Evolutionary conservation across 495 filamentous ascomycete genomes (phyloP).

Genomic region (Penicillium paxilli): DNA sequence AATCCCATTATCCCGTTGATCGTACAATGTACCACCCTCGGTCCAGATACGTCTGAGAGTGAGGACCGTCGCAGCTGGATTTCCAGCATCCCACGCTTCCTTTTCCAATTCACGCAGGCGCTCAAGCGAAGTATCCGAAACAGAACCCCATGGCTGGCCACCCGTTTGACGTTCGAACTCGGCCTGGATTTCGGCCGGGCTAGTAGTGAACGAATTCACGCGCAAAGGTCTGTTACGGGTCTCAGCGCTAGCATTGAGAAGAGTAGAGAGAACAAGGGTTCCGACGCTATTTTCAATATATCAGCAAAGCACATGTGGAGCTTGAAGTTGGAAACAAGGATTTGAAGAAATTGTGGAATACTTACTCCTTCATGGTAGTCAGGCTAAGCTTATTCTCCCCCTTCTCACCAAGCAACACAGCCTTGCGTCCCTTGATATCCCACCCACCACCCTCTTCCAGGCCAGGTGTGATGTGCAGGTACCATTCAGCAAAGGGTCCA

Average conservation of each 20-base stretch:
- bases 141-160: constrained; percentile 46
- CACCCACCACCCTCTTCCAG: constrained; percentile 49
- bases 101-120: constrained; percentile 53
- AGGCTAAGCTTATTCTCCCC: constrained; percentile 59
- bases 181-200: constrained; percentile 57
- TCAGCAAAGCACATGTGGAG: background rate
- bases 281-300: constrained; percentile 52
- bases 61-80: constrained; percentile 52
- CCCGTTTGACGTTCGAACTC: constrained; percentile 69
- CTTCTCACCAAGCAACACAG: constrained; percentile 55
- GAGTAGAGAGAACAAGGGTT: constrained; percentile 58
- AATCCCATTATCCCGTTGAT: constrained; percentile 61
- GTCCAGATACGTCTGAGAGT: constrained; percentile 71
- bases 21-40: constrained; percentile 70
- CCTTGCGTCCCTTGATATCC: constrained; percentile 53
- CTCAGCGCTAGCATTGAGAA: constrained; percentile 51
- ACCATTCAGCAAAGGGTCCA: constrained; percentile 70
- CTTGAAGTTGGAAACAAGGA: no score
- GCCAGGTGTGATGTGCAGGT: constrained; percentile 41
- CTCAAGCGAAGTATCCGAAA: constrained; percentile 53
- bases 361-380: constrained; percentile 68
- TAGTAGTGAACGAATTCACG: constrained; percentile 70
- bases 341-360: constrained; percentile 12
- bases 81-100: constrained; percentile 52
- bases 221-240: constrained; percentile 57